Percentiles rank a stretch among this genome's conserved stretches.
Conservation (phyloP, 495 filamentous ascomycete genomes). For the Xylaria cubensis region DNA sequence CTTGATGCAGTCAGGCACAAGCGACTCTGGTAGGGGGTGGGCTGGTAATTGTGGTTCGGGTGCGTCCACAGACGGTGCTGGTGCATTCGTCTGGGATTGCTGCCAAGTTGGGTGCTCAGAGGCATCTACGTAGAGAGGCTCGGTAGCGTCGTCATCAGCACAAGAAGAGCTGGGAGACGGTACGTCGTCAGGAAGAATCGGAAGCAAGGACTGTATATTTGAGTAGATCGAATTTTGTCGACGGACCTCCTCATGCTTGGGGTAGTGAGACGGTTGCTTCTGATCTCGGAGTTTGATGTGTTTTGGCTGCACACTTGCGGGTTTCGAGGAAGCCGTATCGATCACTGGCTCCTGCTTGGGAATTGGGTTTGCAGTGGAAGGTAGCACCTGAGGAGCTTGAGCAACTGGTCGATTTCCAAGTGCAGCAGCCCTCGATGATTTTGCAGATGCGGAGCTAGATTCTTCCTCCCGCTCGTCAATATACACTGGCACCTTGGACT, state of each 20-base stretch:
- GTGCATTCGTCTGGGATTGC: slow-evolving; percentile 21
- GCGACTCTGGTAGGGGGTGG: background rate
- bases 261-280: background rate
- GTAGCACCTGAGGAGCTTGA: slow-evolving; percentile 17
- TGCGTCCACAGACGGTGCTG: background rate
- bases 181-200: background rate
- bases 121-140: slow-evolving; percentile 52
- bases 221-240: background rate
- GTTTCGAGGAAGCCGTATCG: background rate
- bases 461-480: slow-evolving; percentile 58
- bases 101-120: slow-evolving; percentile 44
- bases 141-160: slow-evolving; percentile 42
- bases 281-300: background rate
- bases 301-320: background rate
- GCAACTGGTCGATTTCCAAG: slow-evolving; percentile 9
- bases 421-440: background rate
- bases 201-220: background rate
- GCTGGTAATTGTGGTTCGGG: background rate
- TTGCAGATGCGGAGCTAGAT: background rate
- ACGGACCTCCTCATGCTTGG: background rate
- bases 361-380: slow-evolving; percentile 12
- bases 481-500: slow-evolving; percentile 64
- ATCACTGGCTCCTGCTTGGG: slow-evolving; percentile 19
- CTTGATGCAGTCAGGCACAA: background rate
- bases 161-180: background rate